Evolutionary conservation across 1,139 yeast genomes (phyloP), one percentile per base, ranked within the genome.

Genomic region (Taphrina deformans): DNA sequence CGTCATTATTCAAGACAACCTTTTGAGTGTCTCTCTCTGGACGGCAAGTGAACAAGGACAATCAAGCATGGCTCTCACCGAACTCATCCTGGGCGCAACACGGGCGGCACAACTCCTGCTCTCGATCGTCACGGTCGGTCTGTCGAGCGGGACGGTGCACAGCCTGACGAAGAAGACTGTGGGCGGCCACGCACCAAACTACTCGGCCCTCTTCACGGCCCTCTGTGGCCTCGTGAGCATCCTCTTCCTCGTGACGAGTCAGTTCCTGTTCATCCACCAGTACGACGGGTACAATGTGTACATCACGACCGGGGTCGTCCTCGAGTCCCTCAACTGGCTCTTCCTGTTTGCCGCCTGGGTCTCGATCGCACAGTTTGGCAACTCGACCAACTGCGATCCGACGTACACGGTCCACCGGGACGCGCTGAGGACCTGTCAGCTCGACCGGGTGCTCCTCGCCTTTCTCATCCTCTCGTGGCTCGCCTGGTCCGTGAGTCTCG

Each of bases 271-370:
- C 27, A 26, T 59, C 18, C 50, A 59, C 26, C 63, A 40, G 31
- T 59, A 59, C 50, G 33, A 48, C 31, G 63, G 63, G 6, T 59
- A 50, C 31, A 38, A 35, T 10, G 35, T 27, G 40, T 59, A 59
- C 63, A 59, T 59, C 50, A 59, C 55, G 18, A 38, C 50, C 7
- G 63, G 56, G 4, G 41, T 59, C 51, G 41, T 59, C n/a, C 40
- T 59, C 27, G 63, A 59, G 29, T 16, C 35, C 18, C 40, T 50
- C 48, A 59, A 59, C 14, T 50, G 63, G 55, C 21, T 50, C 31
- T 59, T 59, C 14, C 27, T 27, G 21, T 59, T 59, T 40, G 63
- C 63, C 7, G 29, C 56, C 40, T 59, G 55, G 46, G 51, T 59
- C 27, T 33, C 56, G 16, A 40, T 59, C 10, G 63, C 63, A 7